A percentile compares a stretch with the other conserved stretches of the same genome.
phyloP scores from a whole-genome alignment of 805 yeast genomes.

The Pichia insulana region DNA sequence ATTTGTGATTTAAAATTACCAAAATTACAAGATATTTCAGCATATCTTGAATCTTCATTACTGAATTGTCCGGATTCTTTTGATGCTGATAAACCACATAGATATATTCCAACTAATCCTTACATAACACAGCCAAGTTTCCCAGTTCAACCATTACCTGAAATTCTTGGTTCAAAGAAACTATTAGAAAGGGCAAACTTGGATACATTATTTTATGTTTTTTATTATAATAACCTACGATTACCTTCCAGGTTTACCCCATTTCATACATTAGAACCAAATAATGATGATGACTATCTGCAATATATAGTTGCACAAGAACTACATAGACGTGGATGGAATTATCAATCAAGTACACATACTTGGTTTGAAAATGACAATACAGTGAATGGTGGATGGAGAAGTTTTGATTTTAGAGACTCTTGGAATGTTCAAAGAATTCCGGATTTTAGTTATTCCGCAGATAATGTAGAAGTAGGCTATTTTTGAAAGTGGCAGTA shows the following conservation, averaged over 20 bases:
- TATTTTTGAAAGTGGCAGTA: background rate
- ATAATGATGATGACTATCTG: slow-evolving; percentile 44
- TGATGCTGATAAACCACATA: slow-evolving; percentile 77
- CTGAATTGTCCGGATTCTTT: slow-evolving; percentile 89
- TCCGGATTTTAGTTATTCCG: slow-evolving; percentile 30
- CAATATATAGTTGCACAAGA: slow-evolving; percentile 78
- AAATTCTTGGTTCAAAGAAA: slow-evolving; percentile 49
- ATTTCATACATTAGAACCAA: slow-evolving; percentile 14
- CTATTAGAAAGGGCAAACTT: slow-evolving; percentile 65
- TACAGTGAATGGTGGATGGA: slow-evolving; percentile 31
- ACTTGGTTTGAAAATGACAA: slow-evolving; percentile 72
- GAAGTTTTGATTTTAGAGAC: slow-evolving; percentile 64
- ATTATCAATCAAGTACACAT: slow-evolving; percentile 56
- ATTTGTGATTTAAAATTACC: slow-evolving; percentile 41
- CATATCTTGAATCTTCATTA: slow-evolving; percentile 65
- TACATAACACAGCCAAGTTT: slow-evolving; percentile 86
- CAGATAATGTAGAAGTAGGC: slow-evolving; percentile 6
- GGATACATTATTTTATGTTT: slow-evolving; percentile 86
- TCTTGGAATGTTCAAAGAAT: slow-evolving; percentile 42
- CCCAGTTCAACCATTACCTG: slow-evolving; percentile 78
- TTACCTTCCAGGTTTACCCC: slow-evolving; percentile 17
- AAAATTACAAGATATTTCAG: slow-evolving; percentile 43
- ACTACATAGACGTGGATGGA: slow-evolving; percentile 74
- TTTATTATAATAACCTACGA: slow-evolving; percentile 56
- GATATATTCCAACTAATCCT: slow-evolving; percentile 66